A percentile compares a stretch with the other conserved stretches of the same genome.
These are phyloP conservation scores for Ochetophila trinervis DNA, from an alignment of 306 rosid genomes.

Conservation along the genomic window DNA sequence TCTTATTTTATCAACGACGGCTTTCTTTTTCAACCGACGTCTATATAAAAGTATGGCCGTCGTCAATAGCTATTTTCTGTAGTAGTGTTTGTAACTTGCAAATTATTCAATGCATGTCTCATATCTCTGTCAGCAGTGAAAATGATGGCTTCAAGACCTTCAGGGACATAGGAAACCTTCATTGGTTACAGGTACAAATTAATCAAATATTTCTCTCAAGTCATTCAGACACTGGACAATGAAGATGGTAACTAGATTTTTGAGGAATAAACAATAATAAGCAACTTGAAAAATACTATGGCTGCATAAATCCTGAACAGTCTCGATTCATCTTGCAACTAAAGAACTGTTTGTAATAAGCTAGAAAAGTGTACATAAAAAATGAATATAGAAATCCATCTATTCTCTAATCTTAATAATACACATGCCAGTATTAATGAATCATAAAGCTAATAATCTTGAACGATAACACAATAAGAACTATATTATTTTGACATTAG, in stretches of 20 bases:
- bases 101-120: conserved; percentile 98
- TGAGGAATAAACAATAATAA: not conserved
- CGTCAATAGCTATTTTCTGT: too few species aligned
- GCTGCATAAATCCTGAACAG: not conserved
- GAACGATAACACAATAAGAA: too few species aligned
- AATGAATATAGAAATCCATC: too few species aligned
- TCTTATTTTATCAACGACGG: too few species aligned
- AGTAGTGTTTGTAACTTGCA: conserved; percentile 93
- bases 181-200: conserved; percentile 23
- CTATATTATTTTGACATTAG: not conserved
- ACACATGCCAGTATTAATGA: too few species aligned
- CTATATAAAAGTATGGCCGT: too few species aligned
- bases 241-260: conserved; percentile 16
- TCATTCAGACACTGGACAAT: conserved; percentile 1
- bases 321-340: too few species aligned
- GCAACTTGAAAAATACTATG: conserved; percentile 12
- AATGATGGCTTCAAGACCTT: conserved; percentile 97
- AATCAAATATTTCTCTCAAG: conserved; percentile 12
- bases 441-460: not conserved
- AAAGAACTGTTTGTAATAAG: too few species aligned
- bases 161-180: conserved; percentile 96
- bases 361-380: too few species aligned
- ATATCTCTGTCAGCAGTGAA: conserved; percentile 99
- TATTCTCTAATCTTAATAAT: too few species aligned
- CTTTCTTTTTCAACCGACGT: too few species aligned